Evolutionary conservation across 2,329 filamentous ascomycete species (phyloP), one percentile per base, ranked within the genome.

Genomic region (Hypoxylon sp.): DNA sequence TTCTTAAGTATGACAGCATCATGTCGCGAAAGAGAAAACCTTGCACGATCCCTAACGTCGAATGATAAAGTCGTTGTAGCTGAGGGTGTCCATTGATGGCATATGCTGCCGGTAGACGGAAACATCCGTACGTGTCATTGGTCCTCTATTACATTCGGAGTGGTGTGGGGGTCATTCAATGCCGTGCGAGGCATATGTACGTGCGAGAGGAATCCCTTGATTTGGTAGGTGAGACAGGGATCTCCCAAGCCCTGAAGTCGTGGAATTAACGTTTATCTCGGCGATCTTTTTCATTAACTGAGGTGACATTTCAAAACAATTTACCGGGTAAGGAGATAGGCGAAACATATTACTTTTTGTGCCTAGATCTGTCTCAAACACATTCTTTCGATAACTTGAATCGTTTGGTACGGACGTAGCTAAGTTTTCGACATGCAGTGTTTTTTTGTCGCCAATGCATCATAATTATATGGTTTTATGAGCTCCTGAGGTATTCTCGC

Each of bases 241-340:
- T 61, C 24, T 53, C 55, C 50, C 31, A 59, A 50, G 47, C n/a
- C 44, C 10, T 51, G 24, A 47, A 66, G 61, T 63, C 26, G 58
- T 63, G 26, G 46, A 39, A 60, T 58, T 63, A 63, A 71, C 61
- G 61, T 66, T 66, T 71, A 68, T 71, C 58, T 53, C 31, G 58
- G 46, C 22, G 51, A 63, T 64, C 52, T 14, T 44, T 62, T 66
- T 63, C 17, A 67, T 67, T 58, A 63, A 53, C 22, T 63, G 52
- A 57, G 35, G 68, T 65, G 19, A 29, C 48, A 65, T 65, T 61
- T 58, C 35, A 17, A 29, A 50, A 17, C 6, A 55, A 61, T 52
- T 63, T 64, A 71, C 68, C 68, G 54, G 65, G 68, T 66, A 66
- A 53, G 65, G 24, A 63, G 57, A 59, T 58, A 63, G 35, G 55